Base-by-base conservation (phyloP, 2,329 filamentous ascomycete genomes). In the Fusarium succisae region DNA sequence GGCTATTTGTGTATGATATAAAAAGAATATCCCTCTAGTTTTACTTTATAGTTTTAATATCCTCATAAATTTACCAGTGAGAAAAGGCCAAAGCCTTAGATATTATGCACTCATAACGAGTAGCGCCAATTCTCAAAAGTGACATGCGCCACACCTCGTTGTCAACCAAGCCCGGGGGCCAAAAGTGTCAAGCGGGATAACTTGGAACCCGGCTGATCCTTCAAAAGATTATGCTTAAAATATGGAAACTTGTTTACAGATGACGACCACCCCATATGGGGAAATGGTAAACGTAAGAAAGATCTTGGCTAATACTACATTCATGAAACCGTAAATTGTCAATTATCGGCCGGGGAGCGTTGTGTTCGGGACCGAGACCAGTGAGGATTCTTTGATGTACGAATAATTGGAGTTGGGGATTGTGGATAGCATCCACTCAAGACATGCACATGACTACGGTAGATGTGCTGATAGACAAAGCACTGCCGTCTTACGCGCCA, bases 211-310 rank as follows among this genome's bases (percentile, higher is more conserved):
- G 24, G 11, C 14, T 39, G 51, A 55, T 28, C 24, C 35, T 28
- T 22, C 4, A 28, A 4, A 28, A 15, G 24, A 55, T 55, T 39
- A 55, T 41, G 51, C 51, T 55, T 55, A 28, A 54, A 28, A 11
- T 1, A 41, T 18, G 20, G 24, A 11, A 8, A 11, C 6, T 39
- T 24, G 20, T 13, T 10, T 28, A 28, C 32, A n/a, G 35, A 28
- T n/a, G 24, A 55, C 6, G 20, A 55, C 20, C 8, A 3, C 2
- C 24, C 10, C 17, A 37, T 15, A 53, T 41, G 35, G 24, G 20
- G 3, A 24, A 1, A 6, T 17, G n/a, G 4, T 28, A 28, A 22
- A 1, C 6, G 20, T 12, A 28, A 30, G 20, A 18, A 1, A 18
- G 4, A 18, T 28, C 35, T 55, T 55, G 51, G 35, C 51, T 41